Evolutionary conservation across 164 flowering plant genomes (phyloP), one percentile per base, ranked within the genome.

Genomic region (Saururus chinensis): DNA sequence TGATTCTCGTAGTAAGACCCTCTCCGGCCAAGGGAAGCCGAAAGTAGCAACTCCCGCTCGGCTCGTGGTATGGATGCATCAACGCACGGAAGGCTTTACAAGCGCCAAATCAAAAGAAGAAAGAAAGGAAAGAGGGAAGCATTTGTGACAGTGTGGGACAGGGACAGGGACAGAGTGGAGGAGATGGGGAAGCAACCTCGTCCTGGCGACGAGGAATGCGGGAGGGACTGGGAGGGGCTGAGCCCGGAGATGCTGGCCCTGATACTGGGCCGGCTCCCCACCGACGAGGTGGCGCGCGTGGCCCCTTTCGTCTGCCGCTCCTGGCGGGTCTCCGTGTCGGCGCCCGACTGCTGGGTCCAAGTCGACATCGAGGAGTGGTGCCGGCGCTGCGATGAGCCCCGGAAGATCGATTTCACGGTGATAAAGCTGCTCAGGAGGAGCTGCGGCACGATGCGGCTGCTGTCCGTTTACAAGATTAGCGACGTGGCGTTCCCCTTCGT

Each of bases 361-460:
- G 71, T 76, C 20, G 76, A 76, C 52, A 25, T 76, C 3, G 68
- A 67, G 54, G 42, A 56, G 1, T 76, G 79, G 79, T 66, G 79
- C 48, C 70, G 72, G 35, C 67, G 74, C 0, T 54, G 67, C 26
- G 53, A 60, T 41, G 3, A 25, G 8, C 0, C 66, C 9, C 56
- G 49, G 12, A 19, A 12, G 0, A 60, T 63, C 26, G 73, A 73
- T 16, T 24, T 1, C 0, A 66, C 68, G 19, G 70, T 73, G 26
- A 53, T 71, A 14, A 71, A 66, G 51, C 75, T 75, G 9, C 65
- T 71, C 2, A 70, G 73, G 12, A 62, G 66, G 0, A 75, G 75
- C 64, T 53, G n/a, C 17, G 68, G 70, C 21, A 64, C 57, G 7
- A 60, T 62, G 49, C 55, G 55, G 1, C 60, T 58, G 0, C 73